These are phyloP conservation scores for Brachypodium distachyon DNA, from an alignment of 202 grass and related monocot species.

Conservation along the genomic window DNA sequence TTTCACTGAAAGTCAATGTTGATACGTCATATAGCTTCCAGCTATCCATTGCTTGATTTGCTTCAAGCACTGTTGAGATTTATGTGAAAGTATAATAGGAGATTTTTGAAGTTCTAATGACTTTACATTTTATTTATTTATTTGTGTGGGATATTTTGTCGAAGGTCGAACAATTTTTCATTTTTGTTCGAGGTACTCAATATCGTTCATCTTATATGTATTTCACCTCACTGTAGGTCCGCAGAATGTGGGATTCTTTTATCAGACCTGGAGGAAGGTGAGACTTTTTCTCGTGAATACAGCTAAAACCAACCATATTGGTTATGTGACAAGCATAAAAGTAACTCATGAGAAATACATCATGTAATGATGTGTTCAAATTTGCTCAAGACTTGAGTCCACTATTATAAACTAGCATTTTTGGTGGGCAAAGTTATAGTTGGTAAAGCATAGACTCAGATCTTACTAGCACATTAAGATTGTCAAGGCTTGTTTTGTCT, in stretches of 20 bases:
- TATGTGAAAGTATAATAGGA: not conserved
- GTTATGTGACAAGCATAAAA: conserved; percentile 4
- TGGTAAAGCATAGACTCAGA: not conserved
- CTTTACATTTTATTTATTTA: conserved; percentile 10
- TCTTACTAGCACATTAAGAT: not conserved
- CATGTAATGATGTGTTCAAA: not conserved
- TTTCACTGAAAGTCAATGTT: conserved; percentile 2
- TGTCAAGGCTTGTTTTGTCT: not conserved
- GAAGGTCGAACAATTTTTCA: not conserved
- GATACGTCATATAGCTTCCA: not conserved
- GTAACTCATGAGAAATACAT: not conserved
- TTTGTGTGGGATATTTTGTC: not conserved
- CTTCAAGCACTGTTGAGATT: not conserved
- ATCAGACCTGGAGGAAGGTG: conserved; percentile 89
- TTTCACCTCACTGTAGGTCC: conserved; percentile 54
- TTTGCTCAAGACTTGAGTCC: not conserved
- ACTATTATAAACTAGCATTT: not conserved
- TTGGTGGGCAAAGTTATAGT: not conserved
- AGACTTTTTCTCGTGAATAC: not conserved
- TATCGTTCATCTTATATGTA: not conserved
- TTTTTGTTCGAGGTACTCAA: conserved; percentile 14
- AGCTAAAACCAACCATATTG: not conserved
- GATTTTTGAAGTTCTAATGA: not conserved
- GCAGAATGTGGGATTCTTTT: conserved; percentile 94
- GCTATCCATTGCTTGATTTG: not conserved